Evolutionary conservation across 768 basidiomycete species (phyloP).

Genomic region (Agaricus subrufescens): DNA sequence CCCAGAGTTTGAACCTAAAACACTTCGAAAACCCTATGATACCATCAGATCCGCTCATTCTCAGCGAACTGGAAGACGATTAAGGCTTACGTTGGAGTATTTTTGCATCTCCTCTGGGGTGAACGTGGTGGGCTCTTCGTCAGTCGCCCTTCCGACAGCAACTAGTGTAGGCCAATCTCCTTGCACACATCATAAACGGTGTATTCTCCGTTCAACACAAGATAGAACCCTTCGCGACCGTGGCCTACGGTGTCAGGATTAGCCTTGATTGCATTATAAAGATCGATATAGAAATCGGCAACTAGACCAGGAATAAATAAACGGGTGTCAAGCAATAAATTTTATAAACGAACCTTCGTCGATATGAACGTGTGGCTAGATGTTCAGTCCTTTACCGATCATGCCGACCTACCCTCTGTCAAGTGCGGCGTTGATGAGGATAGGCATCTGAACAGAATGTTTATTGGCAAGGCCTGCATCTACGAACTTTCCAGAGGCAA

Average conservation of each 20-base stretch:
- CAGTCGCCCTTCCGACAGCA: slow-evolving; percentile 29
- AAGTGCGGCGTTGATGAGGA: slow-evolving; percentile 33
- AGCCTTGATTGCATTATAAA: slow-evolving; percentile 32
- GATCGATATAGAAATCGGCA: slow-evolving; percentile 34
- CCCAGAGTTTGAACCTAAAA: slow-evolving; percentile 32
- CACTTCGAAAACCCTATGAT: slow-evolving; percentile 7
- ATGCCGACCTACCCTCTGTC: slow-evolving; percentile 42
- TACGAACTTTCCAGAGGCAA: slow-evolving; percentile 41
- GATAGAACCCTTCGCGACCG: slow-evolving; percentile 43
- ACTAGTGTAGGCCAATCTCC: slow-evolving; percentile 34
- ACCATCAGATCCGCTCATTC: not conserved
- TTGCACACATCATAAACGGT: slow-evolving; percentile 27
- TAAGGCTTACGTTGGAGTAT: slow-evolving; percentile 24
- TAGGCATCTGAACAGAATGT: slow-evolving; percentile 47
- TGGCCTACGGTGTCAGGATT: slow-evolving; percentile 28
- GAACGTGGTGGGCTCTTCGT: slow-evolving; percentile 39
- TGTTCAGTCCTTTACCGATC: slow-evolving; percentile 47
- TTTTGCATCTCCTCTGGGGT: slow-evolving; percentile 40
- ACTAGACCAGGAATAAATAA: slow-evolving; percentile 24
- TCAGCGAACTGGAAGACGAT: too few species aligned
- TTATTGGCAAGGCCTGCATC: slow-evolving; percentile 45
- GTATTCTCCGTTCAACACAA: slow-evolving; percentile 46
- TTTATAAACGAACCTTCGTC: slow-evolving; percentile 34
- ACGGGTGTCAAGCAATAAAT: not conserved
- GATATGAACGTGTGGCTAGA: slow-evolving; percentile 53